Percentiles rank a stretch among this genome's conserved stretches.
Conservation (phyloP, 192 early-diverging fungal genomes). For the Ambispora gerdemannii region DNA sequence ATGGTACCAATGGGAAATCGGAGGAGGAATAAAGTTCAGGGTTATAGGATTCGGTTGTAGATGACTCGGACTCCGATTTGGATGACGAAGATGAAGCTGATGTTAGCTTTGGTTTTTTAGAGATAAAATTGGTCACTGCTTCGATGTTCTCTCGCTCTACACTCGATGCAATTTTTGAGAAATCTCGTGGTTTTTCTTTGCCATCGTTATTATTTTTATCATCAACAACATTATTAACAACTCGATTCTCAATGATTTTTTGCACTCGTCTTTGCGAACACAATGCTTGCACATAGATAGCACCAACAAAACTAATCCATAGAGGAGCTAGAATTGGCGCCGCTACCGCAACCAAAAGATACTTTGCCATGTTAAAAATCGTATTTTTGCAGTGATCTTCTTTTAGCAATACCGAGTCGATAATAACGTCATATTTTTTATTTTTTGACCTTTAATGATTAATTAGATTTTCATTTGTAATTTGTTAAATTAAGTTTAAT, state of each 20-base stretch:
- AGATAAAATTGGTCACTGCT: slow-evolving; percentile 1
- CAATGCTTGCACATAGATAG: slow-evolving; percentile 39
- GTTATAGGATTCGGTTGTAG: slow-evolving; percentile 9
- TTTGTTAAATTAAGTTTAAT: not conserved
- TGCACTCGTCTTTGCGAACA: slow-evolving; percentile 39
- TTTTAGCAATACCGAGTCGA: slow-evolving; percentile 24
- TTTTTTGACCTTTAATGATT: not conserved
- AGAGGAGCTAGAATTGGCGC: slow-evolving; percentile 39
- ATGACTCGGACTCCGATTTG: not conserved
- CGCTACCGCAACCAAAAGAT: slow-evolving; percentile 32
- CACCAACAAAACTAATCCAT: slow-evolving; percentile 38
- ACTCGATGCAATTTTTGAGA: not conserved
- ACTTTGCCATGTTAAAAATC: slow-evolving; percentile 27
- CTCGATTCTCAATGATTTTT: slow-evolving; percentile 8
- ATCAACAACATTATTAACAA: not conserved
- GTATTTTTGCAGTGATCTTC: slow-evolving; percentile 19
- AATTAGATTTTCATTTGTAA: not conserved
- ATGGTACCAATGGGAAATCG: slow-evolving; percentile 22
- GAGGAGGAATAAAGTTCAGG: slow-evolving; percentile 29
- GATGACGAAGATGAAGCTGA: not conserved
- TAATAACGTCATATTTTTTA: slow-evolving; percentile 1
- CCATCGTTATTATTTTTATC: not conserved
- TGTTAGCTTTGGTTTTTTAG: slow-evolving; percentile 9
- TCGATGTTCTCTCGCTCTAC: slow-evolving; percentile 11
- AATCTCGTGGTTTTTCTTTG: not conserved